Conservation (phyloP, 73 alveolate genomes). For the Paramecium sexaurelia region DNA sequence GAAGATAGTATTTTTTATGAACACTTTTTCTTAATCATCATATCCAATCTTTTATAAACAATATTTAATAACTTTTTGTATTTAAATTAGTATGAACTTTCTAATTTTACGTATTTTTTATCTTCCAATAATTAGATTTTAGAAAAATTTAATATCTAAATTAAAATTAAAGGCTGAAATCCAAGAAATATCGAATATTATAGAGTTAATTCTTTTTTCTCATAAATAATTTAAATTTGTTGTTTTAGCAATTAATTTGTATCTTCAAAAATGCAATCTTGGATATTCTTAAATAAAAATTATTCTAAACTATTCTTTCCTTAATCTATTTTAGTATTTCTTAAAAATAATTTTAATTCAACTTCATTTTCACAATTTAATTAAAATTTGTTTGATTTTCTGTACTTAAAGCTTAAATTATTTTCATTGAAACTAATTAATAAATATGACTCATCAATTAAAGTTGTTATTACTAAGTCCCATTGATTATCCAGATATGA, state of each 20-base stretch:
- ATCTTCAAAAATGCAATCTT: neutral
- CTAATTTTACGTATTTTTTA: neutral
- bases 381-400: neutral
- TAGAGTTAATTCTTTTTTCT: neutral
- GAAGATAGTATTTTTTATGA: neutral
- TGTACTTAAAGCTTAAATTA: neutral
- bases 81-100: neutral
- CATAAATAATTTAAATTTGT: neutral
- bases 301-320: neutral
- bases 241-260: neutral
- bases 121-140: neutral
- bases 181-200: neutral
- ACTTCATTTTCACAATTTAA: neutral
- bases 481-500: neutral
- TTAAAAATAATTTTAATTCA: neutral
- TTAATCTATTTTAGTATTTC: neutral
- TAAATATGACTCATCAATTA: neutral
- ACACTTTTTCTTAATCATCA: neutral
- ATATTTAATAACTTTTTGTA: neutral
- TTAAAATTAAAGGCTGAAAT: neutral
- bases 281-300: neutral
- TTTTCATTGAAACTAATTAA: neutral
- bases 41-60: neutral
- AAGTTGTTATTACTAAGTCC: neutral
- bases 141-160: neutral